A percentile compares a stretch with the other conserved stretches of the same genome.
These are phyloP conservation scores for Amoebophrya sp. DNA, from an alignment of 169 alveolate genomes.

Conservation along the genomic window DNA sequence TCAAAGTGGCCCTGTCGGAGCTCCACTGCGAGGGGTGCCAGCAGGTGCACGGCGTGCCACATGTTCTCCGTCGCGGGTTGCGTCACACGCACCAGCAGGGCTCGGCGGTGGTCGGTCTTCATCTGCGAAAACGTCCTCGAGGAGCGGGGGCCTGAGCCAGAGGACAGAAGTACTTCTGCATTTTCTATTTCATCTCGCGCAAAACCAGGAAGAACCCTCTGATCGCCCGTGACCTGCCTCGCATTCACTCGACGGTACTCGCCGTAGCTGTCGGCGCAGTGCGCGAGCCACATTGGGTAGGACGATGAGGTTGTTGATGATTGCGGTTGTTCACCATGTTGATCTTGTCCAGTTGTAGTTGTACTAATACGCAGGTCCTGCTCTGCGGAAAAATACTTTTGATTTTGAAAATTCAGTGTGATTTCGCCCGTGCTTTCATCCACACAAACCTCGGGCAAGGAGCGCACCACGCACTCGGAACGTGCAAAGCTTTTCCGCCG, in stretches of 20 bases:
- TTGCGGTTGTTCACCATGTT: neutral
- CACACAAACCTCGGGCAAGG: neutral
- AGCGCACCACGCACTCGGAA: neutral
- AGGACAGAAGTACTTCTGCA: no score
- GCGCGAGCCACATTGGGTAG: neutral
- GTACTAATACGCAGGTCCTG: neutral
- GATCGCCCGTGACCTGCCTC: neutral
- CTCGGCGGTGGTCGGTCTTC: neutral
- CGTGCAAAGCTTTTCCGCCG: neutral
- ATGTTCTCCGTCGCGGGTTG: neutral
- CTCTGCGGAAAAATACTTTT: neutral
- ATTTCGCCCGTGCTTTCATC: neutral
- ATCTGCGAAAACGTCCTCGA: neutral
- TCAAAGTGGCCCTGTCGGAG: no score
- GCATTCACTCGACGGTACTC: neutral
- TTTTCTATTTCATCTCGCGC: neutral
- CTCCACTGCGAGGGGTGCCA: neutral
- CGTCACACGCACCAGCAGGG: neutral
- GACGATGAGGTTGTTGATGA: neutral
- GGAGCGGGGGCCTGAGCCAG: no score
- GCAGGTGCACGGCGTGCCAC: neutral
- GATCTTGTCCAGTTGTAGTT: neutral
- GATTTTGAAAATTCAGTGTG: neutral
- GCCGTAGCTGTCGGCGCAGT: neutral
- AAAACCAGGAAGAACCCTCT: no score